A percentile compares a stretch with the other conserved stretches of the same genome.
phyloP scores from a whole-genome alignment of 2,329 filamentous ascomycete species.

The Coniella vitis region DNA sequence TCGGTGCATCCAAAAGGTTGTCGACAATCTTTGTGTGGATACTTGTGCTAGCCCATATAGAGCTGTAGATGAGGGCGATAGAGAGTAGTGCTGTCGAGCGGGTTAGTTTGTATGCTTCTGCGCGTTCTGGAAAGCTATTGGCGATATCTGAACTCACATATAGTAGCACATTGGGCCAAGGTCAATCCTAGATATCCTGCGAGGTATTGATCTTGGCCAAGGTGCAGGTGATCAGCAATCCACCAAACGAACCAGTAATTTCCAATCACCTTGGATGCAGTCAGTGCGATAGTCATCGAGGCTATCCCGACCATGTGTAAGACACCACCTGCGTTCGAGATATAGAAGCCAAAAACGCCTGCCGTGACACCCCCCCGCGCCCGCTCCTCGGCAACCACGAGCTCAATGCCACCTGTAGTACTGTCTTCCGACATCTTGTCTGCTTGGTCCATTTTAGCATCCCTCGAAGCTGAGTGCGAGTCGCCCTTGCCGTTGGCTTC shows the following conservation, averaged over 20 bases:
- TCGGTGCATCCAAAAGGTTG: not conserved
- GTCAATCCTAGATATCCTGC: conserved; percentile 1
- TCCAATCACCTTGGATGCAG: not conserved
- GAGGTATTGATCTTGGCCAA: conserved; percentile 4
- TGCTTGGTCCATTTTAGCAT: not conserved
- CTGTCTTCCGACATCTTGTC: not conserved
- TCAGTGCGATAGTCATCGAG: not conserved
- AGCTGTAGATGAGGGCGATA: not conserved
- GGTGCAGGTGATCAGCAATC: not conserved
- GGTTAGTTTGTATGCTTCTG: not conserved
- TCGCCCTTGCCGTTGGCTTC: not conserved
- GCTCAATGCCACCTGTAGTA: not conserved
- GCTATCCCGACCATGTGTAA: not conserved
- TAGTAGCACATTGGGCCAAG: not conserved
- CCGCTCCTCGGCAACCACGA: not conserved
- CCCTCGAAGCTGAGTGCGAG: too few species aligned
- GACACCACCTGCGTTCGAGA: not conserved
- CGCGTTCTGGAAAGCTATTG: not conserved
- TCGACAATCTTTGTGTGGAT: not conserved
- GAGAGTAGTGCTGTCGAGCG: not conserved
- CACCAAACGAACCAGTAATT: conserved; percentile 7
- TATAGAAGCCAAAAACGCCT: not conserved
- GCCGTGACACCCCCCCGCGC: not conserved
- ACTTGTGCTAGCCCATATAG: not conserved
- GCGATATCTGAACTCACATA: not conserved